phyloP scores from a whole-genome alignment of 1,284 basidiomycete genomes.

The Heterobasidion irregulare region DNA sequence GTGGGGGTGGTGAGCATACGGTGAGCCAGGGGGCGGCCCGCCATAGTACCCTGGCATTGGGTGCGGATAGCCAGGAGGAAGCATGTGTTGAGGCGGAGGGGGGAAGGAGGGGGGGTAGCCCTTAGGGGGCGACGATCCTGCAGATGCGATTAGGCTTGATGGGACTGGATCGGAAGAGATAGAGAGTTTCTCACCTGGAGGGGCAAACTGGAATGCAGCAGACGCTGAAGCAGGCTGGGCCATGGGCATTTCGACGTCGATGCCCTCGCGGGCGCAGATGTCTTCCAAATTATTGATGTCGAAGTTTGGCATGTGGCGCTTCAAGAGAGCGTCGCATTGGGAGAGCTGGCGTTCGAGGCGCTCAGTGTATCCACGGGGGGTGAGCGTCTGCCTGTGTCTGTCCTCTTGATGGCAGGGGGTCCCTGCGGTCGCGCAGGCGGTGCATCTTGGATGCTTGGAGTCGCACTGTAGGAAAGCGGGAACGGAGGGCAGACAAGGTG shows the following conservation, averaged over 20 bases:
- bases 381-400: slow-evolving; percentile 73
- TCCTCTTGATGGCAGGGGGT: slow-evolving; percentile 78
- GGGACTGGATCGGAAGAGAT: neutral
- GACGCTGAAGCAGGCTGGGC: slow-evolving; percentile 17
- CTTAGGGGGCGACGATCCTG: slow-evolving; percentile 16
- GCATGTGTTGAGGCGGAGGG: slow-evolving; percentile 28
- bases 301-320: slow-evolving; percentile 60
- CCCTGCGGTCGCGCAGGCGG: slow-evolving; percentile 70
- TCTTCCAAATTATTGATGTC: slow-evolving; percentile 58
- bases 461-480: slow-evolving; percentile 50
- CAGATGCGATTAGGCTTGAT: slow-evolving; percentile 2
- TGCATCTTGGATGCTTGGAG: slow-evolving; percentile 77
- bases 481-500: slow-evolving; percentile 9
- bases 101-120: slow-evolving; percentile 21
- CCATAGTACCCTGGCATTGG: slow-evolving; percentile 27
- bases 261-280: slow-evolving; percentile 52
- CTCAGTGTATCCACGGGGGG: slow-evolving; percentile 72
- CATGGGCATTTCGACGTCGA: slow-evolving; percentile 37
- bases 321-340: slow-evolving; percentile 68
- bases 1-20: slow-evolving; percentile 32
- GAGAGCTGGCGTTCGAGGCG: slow-evolving; percentile 67
- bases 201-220: slow-evolving; percentile 31
- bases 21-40: slow-evolving; percentile 25
- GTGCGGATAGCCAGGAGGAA: slow-evolving; percentile 32
- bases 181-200: slow-evolving; percentile 9